These are phyloP conservation scores for Niveomyces coronatus DNA, from an alignment of 2,329 filamentous ascomycete species.

Conservation along the genomic window DNA sequence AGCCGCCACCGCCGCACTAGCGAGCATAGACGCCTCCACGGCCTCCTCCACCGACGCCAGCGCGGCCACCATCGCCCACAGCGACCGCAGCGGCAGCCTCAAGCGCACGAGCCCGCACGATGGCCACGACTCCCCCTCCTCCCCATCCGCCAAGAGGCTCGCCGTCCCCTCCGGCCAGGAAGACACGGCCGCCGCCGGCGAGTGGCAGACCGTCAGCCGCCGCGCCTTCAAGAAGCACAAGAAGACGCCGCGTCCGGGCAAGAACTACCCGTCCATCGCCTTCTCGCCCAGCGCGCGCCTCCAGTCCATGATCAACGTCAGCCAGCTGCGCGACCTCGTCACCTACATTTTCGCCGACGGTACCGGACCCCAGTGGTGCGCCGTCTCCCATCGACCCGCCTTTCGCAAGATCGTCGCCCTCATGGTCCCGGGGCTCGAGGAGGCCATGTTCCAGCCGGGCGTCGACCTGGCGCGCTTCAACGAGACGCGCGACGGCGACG, in stretches of 20 bases:
- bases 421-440: slow-evolving; percentile 86
- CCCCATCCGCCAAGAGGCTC: slow-evolving; percentile 3
- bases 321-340: slow-evolving; percentile 51
- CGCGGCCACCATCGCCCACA: slow-evolving; percentile 10
- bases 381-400: slow-evolving; percentile 49
- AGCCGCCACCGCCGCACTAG: no score
- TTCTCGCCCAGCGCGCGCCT: slow-evolving; percentile 49
- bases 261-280: slow-evolving; percentile 48
- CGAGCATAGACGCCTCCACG: neutral
- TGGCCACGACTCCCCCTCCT: slow-evolving; percentile 1
- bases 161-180: slow-evolving; percentile 23
- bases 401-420: slow-evolving; percentile 75
- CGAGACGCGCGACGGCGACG: slow-evolving; percentile 19
- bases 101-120: slow-evolving; percentile 42
- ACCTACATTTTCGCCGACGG: slow-evolving; percentile 60
- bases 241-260: slow-evolving; percentile 46
- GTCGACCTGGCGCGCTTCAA: slow-evolving; percentile 40
- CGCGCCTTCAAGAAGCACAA: slow-evolving; percentile 48
- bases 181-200: slow-evolving; percentile 19
- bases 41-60: neutral
- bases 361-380: slow-evolving; percentile 53
- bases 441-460: slow-evolving; percentile 70
- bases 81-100: slow-evolving; percentile 30
- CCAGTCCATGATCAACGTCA: slow-evolving; percentile 51
- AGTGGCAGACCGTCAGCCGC: slow-evolving; percentile 46